phyloP scores from a whole-genome alignment of 495 filamentous ascomycete genomes.

The Penicillium longicatenatum region DNA sequence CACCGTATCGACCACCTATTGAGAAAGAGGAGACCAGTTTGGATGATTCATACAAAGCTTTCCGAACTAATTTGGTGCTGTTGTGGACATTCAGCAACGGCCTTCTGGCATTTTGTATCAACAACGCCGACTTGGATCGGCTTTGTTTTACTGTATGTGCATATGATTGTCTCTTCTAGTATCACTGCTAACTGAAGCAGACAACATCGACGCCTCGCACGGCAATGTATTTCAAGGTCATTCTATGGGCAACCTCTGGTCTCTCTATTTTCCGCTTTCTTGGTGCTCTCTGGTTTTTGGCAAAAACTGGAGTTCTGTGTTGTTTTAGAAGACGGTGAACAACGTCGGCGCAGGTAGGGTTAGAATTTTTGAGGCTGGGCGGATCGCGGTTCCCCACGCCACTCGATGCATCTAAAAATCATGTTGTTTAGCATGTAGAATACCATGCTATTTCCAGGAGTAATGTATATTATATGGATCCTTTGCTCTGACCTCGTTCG shows the following conservation, averaged over 20 bases:
- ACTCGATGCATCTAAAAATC: too few relatives aligned
- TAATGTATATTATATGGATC: too few relatives aligned
- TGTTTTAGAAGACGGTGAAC: conserved; percentile 8
- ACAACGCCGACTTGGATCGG: conserved; percentile 68
- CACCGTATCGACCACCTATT: conserved; percentile 51
- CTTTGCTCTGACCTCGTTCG: too few relatives aligned
- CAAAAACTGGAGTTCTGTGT: conserved; percentile 19
- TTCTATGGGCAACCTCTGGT: conserved; percentile 24
- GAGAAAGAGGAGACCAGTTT: conserved; percentile 72
- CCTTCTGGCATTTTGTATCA: conserved; percentile 78
- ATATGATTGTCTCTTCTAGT: neutral
- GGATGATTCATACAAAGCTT: conserved; percentile 95
- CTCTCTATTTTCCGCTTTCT: conserved; percentile 27
- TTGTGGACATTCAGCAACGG: conserved; percentile 92
- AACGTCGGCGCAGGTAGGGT: too few relatives aligned
- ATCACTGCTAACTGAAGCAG: too few relatives aligned
- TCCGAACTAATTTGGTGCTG: conserved; percentile 86
- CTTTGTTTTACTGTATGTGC: conserved; percentile 78
- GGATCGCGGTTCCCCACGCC: too few relatives aligned
- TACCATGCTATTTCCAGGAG: too few relatives aligned
- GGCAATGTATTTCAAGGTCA: conserved; percentile 24
- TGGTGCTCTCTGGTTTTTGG: conserved; percentile 25
- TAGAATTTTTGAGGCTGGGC: too few relatives aligned
- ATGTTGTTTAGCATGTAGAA: too few relatives aligned
- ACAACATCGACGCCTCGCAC: conserved; percentile 7